Evolutionary conservation across 345 rosid species (phyloP), one percentile per base, ranked within the genome.

Genomic region (Acer negundo): DNA sequence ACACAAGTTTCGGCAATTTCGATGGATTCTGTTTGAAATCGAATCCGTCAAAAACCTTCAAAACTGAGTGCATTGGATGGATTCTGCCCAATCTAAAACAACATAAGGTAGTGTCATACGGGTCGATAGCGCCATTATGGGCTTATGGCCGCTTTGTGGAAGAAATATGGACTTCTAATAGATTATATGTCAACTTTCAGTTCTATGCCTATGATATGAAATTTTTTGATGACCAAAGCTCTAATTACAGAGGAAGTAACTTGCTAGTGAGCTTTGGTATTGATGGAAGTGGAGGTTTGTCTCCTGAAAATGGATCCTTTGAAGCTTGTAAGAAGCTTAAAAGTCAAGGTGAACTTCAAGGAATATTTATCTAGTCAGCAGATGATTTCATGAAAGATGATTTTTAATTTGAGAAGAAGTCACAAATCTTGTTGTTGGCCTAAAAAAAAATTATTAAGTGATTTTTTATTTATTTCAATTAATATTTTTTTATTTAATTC

Each of bases 171-270:
- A 9, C 86, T 88, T 67, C 84, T 90, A 7, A 88, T 90, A 20
- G 90, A 87, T 84, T 87, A 87, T 23, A 87, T 23, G 86, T 85
- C 13, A 87, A 90, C 83, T 88, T 90, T 68, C 90, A 87, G 73
- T 90, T 88, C 77, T 88, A 90, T 28, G 86, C 92, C 46, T 88
- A 85, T 64, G 80, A 73, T 2, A 82, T 87, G 76, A 35, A 82
- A 40, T 70, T 83, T 67, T 83, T 80, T 67, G 61, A 76, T 3
- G 72, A 44, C 13, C 92, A 90, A 75, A 83, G 68, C 77, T 70
- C 77, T 11, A 86, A 88, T 72, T 90, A 88, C 56, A 31, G 6
- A 47, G 85, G 82, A 12, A 88, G 89, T 6, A 83, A 84, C 63
- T 79, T 88, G 24, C 53, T 85, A 10, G 86, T 81, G 38, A 90